Conservation (phyloP, 2,329 filamentous ascomycete species). For the Macrophomina phaseolina region DNA sequence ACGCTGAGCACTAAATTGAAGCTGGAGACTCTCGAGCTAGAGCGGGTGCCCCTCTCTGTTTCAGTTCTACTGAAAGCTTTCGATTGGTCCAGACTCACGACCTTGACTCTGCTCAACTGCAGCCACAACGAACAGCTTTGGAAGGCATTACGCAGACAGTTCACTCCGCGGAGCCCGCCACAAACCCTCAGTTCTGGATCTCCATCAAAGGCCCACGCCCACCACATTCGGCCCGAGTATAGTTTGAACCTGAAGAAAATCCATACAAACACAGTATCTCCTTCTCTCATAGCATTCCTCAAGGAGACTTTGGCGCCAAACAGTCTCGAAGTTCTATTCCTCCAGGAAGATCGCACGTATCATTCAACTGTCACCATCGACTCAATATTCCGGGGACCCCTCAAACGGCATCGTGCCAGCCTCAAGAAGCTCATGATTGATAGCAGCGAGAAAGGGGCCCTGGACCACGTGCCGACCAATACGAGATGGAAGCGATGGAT, state of each 20-base stretch:
- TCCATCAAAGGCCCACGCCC: constrained; percentile 33
- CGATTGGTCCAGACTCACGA: constrained; percentile 76
- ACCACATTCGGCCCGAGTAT: constrained; percentile 44
- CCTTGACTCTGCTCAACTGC: constrained; percentile 75
- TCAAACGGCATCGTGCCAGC: constrained; percentile 73
- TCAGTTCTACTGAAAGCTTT: constrained; percentile 72
- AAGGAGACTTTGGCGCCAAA: constrained; percentile 80
- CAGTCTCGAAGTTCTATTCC: constrained; percentile 76
- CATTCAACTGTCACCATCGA: constrained; percentile 69
- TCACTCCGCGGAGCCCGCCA: constrained; percentile 45
- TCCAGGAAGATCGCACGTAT: constrained; percentile 69
- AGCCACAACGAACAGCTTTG: constrained; percentile 75
- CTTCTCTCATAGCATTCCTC: constrained; percentile 73
- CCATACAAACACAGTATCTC: constrained; percentile 75
- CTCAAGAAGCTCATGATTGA: constrained; percentile 77
- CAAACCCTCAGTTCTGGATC: constrained; percentile 39
- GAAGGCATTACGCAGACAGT: constrained; percentile 69
- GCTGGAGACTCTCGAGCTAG: constrained; percentile 75
- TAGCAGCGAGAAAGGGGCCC: constrained; percentile 63
- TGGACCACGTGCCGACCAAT: constrained; percentile 46
- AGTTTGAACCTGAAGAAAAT: constrained; percentile 71
- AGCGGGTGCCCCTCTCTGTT: constrained; percentile 75
- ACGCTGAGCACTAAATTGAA: constrained; percentile 64
- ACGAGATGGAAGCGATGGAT: constrained; percentile 72
- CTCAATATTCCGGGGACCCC: constrained; percentile 71